Base-by-base conservation (phyloP, 345 rosid species). In the Populus davidiana region DNA sequence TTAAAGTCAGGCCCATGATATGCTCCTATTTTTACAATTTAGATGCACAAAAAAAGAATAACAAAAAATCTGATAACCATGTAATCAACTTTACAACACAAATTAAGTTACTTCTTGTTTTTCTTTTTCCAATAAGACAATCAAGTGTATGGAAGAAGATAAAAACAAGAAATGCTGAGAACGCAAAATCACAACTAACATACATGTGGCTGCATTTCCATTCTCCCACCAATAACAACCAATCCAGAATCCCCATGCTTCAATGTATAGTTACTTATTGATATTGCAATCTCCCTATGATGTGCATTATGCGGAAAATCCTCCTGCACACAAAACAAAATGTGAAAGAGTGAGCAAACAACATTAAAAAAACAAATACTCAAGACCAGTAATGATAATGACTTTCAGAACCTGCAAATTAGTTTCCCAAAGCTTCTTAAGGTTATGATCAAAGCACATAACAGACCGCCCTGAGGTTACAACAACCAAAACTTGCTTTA, bases 401-500 rank as follows among this genome's bases (percentile, higher is more conserved):
- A 41, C 54, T 8, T 23, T 25, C 39, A 27, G 6, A 41, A 94
- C 99, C 99, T 96, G 99, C 77, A 94, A 85, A 87, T 88, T 92
- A 59, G 81, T 85, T 80, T 96, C 99, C 99, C 98, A 96, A 5
- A 96, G 89, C 88, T 94, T 96, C 3, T 92, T 90, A 20, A 94
- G 88, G 86, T 94, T 96, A 75, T 96, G 99, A 90, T 96, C 98
- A 72, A 89, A 96, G 86, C 99, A 96, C 90, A 94, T 90, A 14
- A 96, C 99, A 9, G 86, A 86, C 98, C 98, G 94, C 62, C 92
- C 98, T 0, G 99, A 88, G 16, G 99, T 94, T 82, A 96, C 98
- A 84, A 94, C 98, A 47, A 94, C 98, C 88, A 96, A 73, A 73
- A 94, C 99, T 86, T 90, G 98, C 87, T 96, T 96, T 73, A 86